Base-by-base conservation (phyloP, 2,329 filamentous ascomycete species). In the Alternaria burnsii region DNA sequence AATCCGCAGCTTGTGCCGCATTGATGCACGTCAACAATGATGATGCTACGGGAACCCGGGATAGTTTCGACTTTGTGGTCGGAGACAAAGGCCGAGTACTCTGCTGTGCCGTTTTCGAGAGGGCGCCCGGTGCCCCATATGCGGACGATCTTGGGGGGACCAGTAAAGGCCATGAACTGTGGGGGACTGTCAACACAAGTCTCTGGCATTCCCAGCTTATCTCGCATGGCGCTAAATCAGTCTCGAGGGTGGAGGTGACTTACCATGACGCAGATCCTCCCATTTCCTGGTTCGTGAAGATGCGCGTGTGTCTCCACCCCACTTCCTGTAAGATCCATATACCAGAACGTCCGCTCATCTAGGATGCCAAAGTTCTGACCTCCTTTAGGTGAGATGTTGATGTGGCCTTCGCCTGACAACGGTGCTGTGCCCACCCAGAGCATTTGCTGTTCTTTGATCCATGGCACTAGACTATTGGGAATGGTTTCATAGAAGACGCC, bases 361-460 rank as follows among this genome's bases (percentile, higher is more conserved):
- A 65, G 12, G 24, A 83, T 73, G 28, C 81, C 80, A 58, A 82
- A 79, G 30, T 75, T 52, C 7, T 60, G 53, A 6, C 80, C 80
- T 55, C 81, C 81, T 66, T 83, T 83, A 2, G 81, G 81, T 0
- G 79, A 81, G 62, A 82, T 75, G 62, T 83, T 83, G 64, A 83
- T 79, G 67, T 83, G 80, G 22, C 80, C 81, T 4, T 65, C 36
- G 22, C 62, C 65, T 4, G 78, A 75, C 6, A 83, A 75, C 1
- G 81, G 81, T 0, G 81, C 79, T 0, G 79, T 79, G 43, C 75
- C 79, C 10, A 82, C 80, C 70, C 76, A 81, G 46, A 83, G 74
- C 71, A 82, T 75, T 43, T 81, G 77, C 52, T 83, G 81, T n/a
- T 76, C 68, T 1, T 78, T 68, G 55, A 82, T 81, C 81, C 81